Percentiles rank a stretch among this genome's conserved stretches.
These are phyloP conservation scores for Phaeosphaeria sp. DNA, from an alignment of 2,329 filamentous ascomycete species.

Conservation along the genomic window DNA sequence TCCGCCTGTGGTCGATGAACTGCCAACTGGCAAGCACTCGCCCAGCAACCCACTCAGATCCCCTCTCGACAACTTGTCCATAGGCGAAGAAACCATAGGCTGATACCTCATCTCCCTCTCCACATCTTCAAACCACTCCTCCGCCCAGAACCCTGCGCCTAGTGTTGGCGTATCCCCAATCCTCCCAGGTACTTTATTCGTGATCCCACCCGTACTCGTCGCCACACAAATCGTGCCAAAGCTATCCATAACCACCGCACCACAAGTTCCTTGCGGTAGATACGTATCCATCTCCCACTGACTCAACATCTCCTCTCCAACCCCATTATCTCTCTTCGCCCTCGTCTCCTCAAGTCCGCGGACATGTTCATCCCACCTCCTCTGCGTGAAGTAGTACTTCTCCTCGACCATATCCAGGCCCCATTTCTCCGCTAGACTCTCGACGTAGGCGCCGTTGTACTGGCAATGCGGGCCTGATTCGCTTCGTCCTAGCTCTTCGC, in stretches of 20 bases:
- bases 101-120: constrained; percentile 27
- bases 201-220: constrained; percentile 77
- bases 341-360: constrained; percentile 56
- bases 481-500: constrained; percentile 67
- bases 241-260: constrained; percentile 81
- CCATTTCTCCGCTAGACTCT: constrained; percentile 71
- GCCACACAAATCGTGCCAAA: constrained; percentile 74
- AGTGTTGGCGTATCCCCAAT: constrained; percentile 86
- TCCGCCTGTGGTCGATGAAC: constrained; percentile 42
- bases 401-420: constrained; percentile 73
- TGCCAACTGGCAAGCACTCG: constrained; percentile 59
- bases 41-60: constrained; percentile 60
- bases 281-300: constrained; percentile 70
- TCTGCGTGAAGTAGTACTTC: constrained; percentile 79
- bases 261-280: constrained; percentile 83
- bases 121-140: constrained; percentile 71
- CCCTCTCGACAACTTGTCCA: constrained; percentile 36
- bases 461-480: constrained; percentile 72
- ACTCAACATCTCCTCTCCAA: constrained; percentile 48
- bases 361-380: constrained; percentile 79
- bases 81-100: constrained; percentile 19
- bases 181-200: constrained; percentile 85
- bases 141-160: constrained; percentile 89
- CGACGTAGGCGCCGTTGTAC: constrained; percentile 71
- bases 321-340: constrained; percentile 52